Conservation (phyloP, 352 stramenopile genomes). For the Salisapilia sapeloensis region DNA sequence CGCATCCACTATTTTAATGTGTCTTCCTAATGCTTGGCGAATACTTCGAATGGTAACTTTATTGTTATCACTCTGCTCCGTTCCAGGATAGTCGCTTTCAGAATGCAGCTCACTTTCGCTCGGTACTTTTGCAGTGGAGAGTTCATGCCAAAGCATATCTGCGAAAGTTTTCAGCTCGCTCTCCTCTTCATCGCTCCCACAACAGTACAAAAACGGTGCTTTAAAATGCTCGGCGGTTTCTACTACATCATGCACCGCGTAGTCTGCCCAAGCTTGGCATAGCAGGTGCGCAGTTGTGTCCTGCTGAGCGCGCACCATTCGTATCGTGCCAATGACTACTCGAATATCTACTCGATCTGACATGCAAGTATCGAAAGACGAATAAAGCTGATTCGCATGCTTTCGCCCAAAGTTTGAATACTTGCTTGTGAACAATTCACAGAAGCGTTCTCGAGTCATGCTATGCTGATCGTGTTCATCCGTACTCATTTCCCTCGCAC, state of each 20-base stretch:
- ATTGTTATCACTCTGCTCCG: no score
- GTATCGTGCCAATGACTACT: constrained; percentile 26
- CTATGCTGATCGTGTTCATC: constrained; percentile 14
- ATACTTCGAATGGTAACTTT: no score
- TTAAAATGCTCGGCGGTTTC: constrained; percentile 13
- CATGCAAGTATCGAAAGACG: constrained; percentile 32
- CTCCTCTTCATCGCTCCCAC: constrained; percentile 20
- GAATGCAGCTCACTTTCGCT: no score
- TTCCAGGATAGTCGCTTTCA: no score
- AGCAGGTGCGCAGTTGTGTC: constrained; percentile 29
- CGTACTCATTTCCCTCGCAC: constrained; percentile 27
- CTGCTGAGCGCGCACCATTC: constrained; percentile 38
- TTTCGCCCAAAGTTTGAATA: constrained; percentile 22
- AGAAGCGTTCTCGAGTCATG: constrained; percentile 29
- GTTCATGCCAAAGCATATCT: no score
- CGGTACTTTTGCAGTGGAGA: no score
- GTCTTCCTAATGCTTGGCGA: no score
- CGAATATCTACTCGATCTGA: constrained; percentile 29
- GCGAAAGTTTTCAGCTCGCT: constrained; percentile 10
- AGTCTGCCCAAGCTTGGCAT: constrained; percentile 18
- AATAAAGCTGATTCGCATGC: constrained; percentile 36
- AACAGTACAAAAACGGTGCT: constrained; percentile 18
- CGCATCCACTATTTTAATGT: no score
- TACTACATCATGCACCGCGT: no score
- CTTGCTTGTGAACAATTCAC: constrained; percentile 20